A percentile compares a stretch with the other conserved stretches of the same genome.
Evolutionary conservation across 129 eudicot species (phyloP).

Genomic region (Erigeron canadensis): DNA sequence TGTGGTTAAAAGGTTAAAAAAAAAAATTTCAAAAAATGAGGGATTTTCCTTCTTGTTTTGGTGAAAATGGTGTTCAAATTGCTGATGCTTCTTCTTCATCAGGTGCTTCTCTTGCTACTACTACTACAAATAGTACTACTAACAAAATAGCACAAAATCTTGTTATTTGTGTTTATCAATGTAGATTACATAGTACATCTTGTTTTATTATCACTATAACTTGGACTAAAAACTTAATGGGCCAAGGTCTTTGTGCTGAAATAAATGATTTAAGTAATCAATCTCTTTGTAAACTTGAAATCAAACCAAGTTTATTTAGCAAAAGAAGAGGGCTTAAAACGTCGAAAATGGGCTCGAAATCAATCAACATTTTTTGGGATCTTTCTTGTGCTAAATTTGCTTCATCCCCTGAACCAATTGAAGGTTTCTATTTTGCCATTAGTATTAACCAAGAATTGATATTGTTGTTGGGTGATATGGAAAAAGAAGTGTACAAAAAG

Average conservation of each 20-base stretch:
- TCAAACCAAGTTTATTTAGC: constrained; percentile 60
- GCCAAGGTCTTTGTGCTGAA: constrained; percentile 51
- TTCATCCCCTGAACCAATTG: constrained; percentile 63
- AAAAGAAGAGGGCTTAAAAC: constrained; percentile 53
- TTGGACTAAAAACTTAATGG: constrained; percentile 73
- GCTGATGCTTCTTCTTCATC: constrained; percentile 60
- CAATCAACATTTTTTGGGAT: constrained; percentile 51
- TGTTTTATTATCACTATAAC: constrained; percentile 53
- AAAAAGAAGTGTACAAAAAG: constrained; percentile 50
- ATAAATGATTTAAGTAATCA: constrained; percentile 40
- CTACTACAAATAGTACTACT: constrained; percentile 2
- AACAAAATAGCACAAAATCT: constrained; percentile 56
- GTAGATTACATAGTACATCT: constrained; percentile 36
- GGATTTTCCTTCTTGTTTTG: constrained; percentile 81
- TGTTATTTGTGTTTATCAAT: constrained; percentile 63
- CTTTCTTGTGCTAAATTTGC: constrained; percentile 57
- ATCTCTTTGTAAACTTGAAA: constrained; percentile 46
- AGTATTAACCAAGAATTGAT: constrained; percentile 43
- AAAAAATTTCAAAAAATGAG: constrained; percentile 58
- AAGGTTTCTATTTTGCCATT: constrained; percentile 52
- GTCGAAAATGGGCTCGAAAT: constrained; percentile 36
- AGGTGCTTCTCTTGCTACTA: constrained; percentile 13
- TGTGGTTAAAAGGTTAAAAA: neutral
- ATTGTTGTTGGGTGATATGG: constrained; percentile 54
- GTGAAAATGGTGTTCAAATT: constrained; percentile 76